Percentiles rank a stretch among this genome's conserved stretches.
These are phyloP conservation scores for Flaveria sonorensis DNA, from an alignment of 129 eudicot species.

Conservation along the genomic window DNA sequence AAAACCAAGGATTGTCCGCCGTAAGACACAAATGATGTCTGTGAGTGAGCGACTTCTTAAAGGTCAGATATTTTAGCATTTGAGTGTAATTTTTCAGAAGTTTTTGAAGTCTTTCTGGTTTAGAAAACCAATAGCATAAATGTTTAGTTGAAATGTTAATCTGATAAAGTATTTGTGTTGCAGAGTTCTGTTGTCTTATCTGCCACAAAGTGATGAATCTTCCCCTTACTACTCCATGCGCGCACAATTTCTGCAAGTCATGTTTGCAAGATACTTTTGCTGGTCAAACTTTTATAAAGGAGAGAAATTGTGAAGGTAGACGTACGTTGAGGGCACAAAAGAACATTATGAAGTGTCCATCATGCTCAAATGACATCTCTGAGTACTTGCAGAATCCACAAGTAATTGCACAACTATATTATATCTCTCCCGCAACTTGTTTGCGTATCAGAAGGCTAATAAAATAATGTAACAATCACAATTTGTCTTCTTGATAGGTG, in stretches of 20 bases:
- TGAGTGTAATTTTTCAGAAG: neutral
- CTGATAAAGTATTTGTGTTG: constrained; percentile 15
- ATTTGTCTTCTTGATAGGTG: constrained; percentile 36
- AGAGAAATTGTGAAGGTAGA: constrained; percentile 73
- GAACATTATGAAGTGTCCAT: constrained; percentile 80
- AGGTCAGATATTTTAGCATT: constrained; percentile 41
- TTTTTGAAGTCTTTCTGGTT: neutral
- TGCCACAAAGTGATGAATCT: constrained; percentile 70
- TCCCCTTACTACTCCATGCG: constrained; percentile 92
- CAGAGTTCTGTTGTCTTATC: constrained; percentile 80
- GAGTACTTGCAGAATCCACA: constrained; percentile 83
- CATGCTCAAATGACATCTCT: constrained; percentile 76
- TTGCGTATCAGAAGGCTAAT: neutral
- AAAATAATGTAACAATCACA: neutral
- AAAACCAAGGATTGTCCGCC: constrained; percentile 36
- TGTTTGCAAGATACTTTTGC: constrained; percentile 72
- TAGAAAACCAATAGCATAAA: neutral
- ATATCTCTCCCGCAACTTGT: neutral
- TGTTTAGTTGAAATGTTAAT: constrained; percentile 2
- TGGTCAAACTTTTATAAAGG: constrained; percentile 63
- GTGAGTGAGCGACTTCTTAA: constrained; percentile 57
- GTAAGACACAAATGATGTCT: constrained; percentile 46
- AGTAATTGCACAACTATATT: constrained; percentile 39
- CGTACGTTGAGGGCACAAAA: constrained; percentile 72
- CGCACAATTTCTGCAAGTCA: constrained; percentile 85